Conservation (phyloP, 1,139 yeast genomes). For the Barnettozyma hawaiiensis region DNA sequence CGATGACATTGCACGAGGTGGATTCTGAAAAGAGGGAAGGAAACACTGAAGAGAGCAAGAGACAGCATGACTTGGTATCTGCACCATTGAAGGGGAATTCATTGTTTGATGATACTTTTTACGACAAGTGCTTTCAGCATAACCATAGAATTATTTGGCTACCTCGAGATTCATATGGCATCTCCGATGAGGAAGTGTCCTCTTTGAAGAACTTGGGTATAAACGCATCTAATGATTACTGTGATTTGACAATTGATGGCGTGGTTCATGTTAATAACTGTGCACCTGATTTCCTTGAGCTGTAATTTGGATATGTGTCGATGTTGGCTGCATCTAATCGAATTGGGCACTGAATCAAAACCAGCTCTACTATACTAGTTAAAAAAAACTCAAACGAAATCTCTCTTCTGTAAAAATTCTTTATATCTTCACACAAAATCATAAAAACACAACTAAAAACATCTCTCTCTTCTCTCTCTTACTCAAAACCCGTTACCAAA, state of each 20-base stretch:
- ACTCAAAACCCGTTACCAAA: slow-evolving; percentile 46
- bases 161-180: slow-evolving; percentile 32
- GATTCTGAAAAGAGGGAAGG: background rate
- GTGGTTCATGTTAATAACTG: slow-evolving; percentile 18
- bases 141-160: slow-evolving; percentile 31
- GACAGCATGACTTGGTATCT: background rate
- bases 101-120: slow-evolving; percentile 21
- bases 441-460: background rate
- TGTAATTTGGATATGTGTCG: no score
- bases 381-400: background rate
- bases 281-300: slow-evolving; percentile 22
- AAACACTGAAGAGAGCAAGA: slow-evolving; percentile 4
- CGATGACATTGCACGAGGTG: slow-evolving; percentile 16
- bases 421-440: background rate
- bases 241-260: slow-evolving; percentile 27
- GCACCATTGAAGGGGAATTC: slow-evolving; percentile 8
- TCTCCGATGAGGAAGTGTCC: slow-evolving; percentile 25
- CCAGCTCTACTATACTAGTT: background rate
- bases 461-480: background rate
- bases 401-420: background rate
- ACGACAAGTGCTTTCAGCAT: slow-evolving; percentile 23
- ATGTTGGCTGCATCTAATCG: no score
- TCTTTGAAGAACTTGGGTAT: slow-evolving; percentile 27
- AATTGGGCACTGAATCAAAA: no score
- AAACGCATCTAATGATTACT: slow-evolving; percentile 24